Evolutionary conservation across 331 rosid genomes (phyloP), one percentile per base, ranked within the genome.

Genomic region (Quercus phellos): DNA sequence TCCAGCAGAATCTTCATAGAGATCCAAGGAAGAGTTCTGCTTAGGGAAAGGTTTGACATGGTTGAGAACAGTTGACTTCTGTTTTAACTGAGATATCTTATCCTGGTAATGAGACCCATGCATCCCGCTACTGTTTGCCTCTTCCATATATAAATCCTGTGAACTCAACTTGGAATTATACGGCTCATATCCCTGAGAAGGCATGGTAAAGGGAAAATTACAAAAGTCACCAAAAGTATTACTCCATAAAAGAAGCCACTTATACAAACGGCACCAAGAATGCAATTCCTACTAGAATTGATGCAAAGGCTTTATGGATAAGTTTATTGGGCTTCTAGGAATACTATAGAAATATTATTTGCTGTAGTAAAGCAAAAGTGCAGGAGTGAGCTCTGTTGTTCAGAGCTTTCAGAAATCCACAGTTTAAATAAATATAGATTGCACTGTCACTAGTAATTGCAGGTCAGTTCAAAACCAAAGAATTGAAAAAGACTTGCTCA

Each of bases 11-110:
- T 86, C 96, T 73, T 88, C 97, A 61, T 84, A 86, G 76, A 86
- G 76, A 85, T 90, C 93, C 69, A 81, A 81, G 84, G 93, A 67
- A 64, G 94, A 86, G 87, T 84, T 90, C 83, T 83, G 85, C 30
- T 80, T 87, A 74, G 90, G 85, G 55, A 86, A 79, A 63, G 86
- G 72, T 51, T 82, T 50, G 51, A 77, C 30, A 63, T 78, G 27
- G 80, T 78, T 72, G 50, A 80, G 79, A 75, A 81, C 78, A 22
- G 78, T 53, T 18, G 80, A 82, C 74, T 79, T 84, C 73, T 79
- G 88, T 85, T 86, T 90, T 53, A 71, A 73, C 61, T 76, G 32
- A 59, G 87, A 56, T 70, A 88, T 89, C 77, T 85, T 89, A 70
- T 89, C 94, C 82, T 66, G 90, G 79, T 82, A 66, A 74, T 87